These are phyloP conservation scores for Phylloporus sp. DNA, from an alignment of 768 basidiomycete genomes.

Conservation along the genomic window DNA sequence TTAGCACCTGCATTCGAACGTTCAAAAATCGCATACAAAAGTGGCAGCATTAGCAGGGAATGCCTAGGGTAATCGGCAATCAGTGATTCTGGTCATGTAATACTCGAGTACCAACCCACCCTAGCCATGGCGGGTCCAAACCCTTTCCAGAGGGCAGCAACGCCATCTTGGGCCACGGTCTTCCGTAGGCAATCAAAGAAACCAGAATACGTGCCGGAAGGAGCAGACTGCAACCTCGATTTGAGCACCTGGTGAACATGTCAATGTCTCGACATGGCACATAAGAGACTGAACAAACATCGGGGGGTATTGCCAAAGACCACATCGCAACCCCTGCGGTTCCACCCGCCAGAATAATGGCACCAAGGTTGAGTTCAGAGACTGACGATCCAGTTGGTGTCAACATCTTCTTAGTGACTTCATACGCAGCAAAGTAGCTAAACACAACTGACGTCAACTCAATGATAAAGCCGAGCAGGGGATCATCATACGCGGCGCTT, in stretches of 20 bases:
- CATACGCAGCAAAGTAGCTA: constrained; percentile 97
- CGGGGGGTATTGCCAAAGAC: constrained; percentile 94
- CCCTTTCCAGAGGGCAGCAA: constrained; percentile 90
- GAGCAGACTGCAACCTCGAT: constrained; percentile 93
- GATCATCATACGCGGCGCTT: constrained; percentile 77
- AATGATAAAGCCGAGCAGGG: background rate
- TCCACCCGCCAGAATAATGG: constrained; percentile 89
- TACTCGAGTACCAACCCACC: constrained; percentile 40
- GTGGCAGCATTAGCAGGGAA: constrained; percentile 98
- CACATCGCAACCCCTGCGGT: constrained; percentile 98
- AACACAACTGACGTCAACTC: constrained; percentile 4
- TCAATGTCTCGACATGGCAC: constrained; percentile 4
- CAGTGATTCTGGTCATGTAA: background rate
- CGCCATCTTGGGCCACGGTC: constrained; percentile 86
- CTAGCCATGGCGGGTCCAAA: constrained; percentile 96
- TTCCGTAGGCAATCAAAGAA: constrained; percentile 90
- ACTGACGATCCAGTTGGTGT: constrained; percentile 80
- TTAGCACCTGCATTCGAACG: background rate
- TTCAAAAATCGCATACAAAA: constrained; percentile 55
- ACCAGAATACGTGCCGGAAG: constrained; percentile 95
- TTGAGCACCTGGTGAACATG: constrained; percentile 73
- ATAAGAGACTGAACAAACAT: constrained; percentile 50
- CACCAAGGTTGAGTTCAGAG: constrained; percentile 76
- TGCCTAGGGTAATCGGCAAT: constrained; percentile 48
- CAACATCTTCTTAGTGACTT: constrained; percentile 83